Base-by-base conservation (phyloP, 1,139 yeast species). In the Kodamaea derodonti region DNA sequence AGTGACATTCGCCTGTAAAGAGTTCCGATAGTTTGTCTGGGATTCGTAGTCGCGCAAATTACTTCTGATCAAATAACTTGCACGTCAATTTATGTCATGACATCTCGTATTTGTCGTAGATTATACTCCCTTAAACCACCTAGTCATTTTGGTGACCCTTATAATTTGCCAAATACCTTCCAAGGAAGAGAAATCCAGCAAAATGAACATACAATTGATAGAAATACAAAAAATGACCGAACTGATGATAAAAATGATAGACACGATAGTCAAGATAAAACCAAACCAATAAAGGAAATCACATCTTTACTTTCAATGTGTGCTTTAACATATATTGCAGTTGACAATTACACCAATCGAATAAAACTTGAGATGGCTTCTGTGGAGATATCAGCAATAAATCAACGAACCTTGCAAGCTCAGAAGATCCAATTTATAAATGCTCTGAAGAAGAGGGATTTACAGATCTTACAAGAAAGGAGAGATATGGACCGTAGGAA, bases 331-430 rank as follows among this genome's bases (percentile, higher is more conserved):
- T 76, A 70, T 45, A 56, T 76, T 31, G 79, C 81, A 1, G 45
- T 75, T 5, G 81, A 76, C 46, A 75, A 72, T 46, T 75, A 75
- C 48, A 49, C 60, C 17, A 61, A 61, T 23, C 56, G 80, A 29
- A 48, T 66, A 14, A 57, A 55, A 36, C 43, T 72, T 20, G 80
- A 75, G 37, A 60, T 65, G 35, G 51, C 58, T 27, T 62, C 45
- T 43, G 62, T 52, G 42, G 78, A 57, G 48, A 59, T 60, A 29
- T 63, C 54, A 9, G 69, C 65, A 32, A 65, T 58, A 44, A 72
- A 61, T 56, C 54, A 62, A 45, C 73, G 62, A 47, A 68, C 61
- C 14, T 60, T 56, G 46, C 78, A 53, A 41, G 51, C 63, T 14
- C 74, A 69, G 47, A 74, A 55, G 51, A 66, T 56, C 46, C 71